These are phyloP conservation scores for Exsudoporus frostii DNA, from an alignment of 768 basidiomycete species.

Conservation along the genomic window DNA sequence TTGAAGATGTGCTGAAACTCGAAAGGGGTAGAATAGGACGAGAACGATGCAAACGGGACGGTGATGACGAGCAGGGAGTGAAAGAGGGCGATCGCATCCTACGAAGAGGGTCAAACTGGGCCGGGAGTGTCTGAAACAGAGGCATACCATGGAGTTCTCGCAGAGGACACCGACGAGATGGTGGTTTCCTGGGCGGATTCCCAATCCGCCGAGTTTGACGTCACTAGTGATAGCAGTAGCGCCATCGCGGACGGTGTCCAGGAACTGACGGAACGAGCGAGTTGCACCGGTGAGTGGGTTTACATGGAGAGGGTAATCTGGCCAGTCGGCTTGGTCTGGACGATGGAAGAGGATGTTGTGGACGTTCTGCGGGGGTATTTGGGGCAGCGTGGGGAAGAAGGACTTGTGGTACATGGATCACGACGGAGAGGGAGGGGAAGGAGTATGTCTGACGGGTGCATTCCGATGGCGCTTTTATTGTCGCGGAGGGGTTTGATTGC, in stretches of 20 bases:
- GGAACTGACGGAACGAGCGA: conserved; percentile 47
- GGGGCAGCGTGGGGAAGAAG: conserved; percentile 50
- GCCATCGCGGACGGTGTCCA: conserved; percentile 48
- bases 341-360: conserved; percentile 54
- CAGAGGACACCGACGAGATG: conserved; percentile 70
- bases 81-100: conserved; percentile 57
- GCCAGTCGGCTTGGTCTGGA: conserved; percentile 52
- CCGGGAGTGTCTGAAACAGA: not conserved
- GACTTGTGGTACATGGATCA: conserved; percentile 58
- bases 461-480: conserved; percentile 5
- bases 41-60: conserved; percentile 52
- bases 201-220: conserved; percentile 51
- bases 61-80: conserved; percentile 48
- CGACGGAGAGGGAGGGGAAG: not conserved
- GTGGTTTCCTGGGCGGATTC: conserved; percentile 41
- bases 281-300: conserved; percentile 50
- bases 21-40: conserved; percentile 51
- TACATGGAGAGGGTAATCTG: conserved; percentile 54
- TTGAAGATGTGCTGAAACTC: conserved; percentile 53
- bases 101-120: not conserved
- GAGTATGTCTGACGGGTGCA: not conserved
- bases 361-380: conserved; percentile 48
- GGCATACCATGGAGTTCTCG: conserved; percentile 60
- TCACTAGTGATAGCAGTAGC: conserved; percentile 56
- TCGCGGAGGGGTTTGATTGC: not conserved